Evolutionary conservation across 2,329 filamentous ascomycete species (phyloP).

Genomic region (Fusarium acutatum): DNA sequence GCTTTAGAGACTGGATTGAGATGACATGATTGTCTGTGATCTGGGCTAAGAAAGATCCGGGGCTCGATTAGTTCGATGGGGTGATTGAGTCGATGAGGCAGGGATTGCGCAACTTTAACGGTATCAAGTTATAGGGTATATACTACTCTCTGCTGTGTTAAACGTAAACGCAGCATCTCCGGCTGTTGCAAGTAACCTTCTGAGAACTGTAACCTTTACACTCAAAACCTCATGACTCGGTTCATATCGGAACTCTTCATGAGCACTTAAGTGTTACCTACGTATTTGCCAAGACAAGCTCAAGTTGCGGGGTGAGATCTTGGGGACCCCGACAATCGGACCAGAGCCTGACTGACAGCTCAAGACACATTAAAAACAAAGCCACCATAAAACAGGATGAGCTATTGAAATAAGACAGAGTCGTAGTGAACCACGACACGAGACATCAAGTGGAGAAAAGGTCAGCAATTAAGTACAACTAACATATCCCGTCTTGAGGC

Average conservation of each 20-base stretch:
- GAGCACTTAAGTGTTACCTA: not conserved
- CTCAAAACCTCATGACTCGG: not conserved
- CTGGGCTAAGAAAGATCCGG: constrained; percentile 16
- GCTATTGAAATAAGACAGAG: not conserved
- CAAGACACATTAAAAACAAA: not conserved
- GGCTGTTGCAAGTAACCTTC: not conserved
- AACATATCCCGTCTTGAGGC: constrained; percentile 17
- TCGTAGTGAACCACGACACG: not conserved
- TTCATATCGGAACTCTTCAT: not conserved
- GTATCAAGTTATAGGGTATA: not conserved
- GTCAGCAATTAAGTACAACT: not conserved
- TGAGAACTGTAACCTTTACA: not conserved
- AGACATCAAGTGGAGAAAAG: not conserved
- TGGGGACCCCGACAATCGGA: constrained; percentile 23
- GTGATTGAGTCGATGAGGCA: constrained; percentile 10
- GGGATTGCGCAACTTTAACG: not conserved
- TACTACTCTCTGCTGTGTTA: not conserved
- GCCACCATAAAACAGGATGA: not conserved
- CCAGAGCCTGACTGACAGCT: not conserved
- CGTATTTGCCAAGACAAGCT: constrained; percentile 8
- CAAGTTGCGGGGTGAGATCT: constrained; percentile 24
- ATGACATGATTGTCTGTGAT: not conserved
- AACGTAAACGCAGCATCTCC: not conserved
- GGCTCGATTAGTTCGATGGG: constrained; percentile 2
- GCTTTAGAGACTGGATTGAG: not conserved